Percentiles rank a stretch among this genome's conserved stretches.
Evolutionary conservation across 2,329 filamentous ascomycete genomes (phyloP).

Genomic region (Ceratocystis albifundus): DNA sequence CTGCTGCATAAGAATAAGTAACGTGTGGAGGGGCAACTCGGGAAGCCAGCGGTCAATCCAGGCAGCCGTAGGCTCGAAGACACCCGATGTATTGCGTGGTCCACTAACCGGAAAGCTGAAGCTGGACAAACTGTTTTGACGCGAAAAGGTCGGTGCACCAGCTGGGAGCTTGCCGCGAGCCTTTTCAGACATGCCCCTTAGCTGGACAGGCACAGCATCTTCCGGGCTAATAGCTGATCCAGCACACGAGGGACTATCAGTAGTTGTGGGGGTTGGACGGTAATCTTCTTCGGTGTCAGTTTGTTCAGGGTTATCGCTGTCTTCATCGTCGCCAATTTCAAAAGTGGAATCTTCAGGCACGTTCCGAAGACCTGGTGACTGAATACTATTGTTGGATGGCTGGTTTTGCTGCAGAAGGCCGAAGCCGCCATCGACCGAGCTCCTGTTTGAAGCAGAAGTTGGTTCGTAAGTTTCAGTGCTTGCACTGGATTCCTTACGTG

Average conservation of each 20-base stretch:
- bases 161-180: constrained; percentile 91
- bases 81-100: constrained; percentile 30
- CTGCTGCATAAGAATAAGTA: constrained; percentile 63
- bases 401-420: constrained; percentile 46
- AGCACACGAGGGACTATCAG: constrained; percentile 50
- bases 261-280: constrained; percentile 46
- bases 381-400: constrained; percentile 32
- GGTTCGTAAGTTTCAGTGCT: constrained; percentile 40
- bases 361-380: constrained; percentile 48
- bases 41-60: constrained; percentile 97
- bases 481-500: constrained; percentile 51
- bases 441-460: constrained; percentile 36
- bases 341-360: constrained; percentile 69
- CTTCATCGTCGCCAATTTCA: constrained; percentile 78
- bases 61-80: constrained; percentile 64
- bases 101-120: constrained; percentile 35
- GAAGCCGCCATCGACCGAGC: constrained; percentile 55
- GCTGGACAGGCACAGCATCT: constrained; percentile 68
- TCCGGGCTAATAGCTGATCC: constrained; percentile 59
- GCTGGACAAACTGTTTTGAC: constrained; percentile 81
- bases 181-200: constrained; percentile 93
- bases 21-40: constrained; percentile 77
- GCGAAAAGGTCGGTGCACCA: constrained; percentile 67
- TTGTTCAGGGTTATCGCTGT: constrained; percentile 47
- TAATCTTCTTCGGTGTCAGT: constrained; percentile 33